These are phyloP conservation scores for Debaryomyces hansenii DNA, from an alignment of 805 yeast species.

Conservation along the genomic window DNA sequence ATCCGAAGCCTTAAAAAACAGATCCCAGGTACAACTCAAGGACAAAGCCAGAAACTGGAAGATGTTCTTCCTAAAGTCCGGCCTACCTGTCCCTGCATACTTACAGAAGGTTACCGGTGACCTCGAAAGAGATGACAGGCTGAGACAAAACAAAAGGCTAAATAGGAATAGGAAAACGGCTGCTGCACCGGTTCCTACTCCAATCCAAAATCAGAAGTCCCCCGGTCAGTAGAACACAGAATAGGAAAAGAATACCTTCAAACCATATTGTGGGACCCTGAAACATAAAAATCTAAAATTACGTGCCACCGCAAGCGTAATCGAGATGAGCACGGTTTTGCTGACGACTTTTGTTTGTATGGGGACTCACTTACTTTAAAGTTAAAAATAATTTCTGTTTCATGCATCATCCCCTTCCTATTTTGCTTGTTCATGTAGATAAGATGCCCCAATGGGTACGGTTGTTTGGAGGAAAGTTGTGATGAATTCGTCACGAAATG, in stretches of 20 bases:
- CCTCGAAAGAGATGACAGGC: conserved; percentile 53
- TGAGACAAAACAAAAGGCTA: conserved; percentile 28
- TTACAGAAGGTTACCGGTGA: conserved; percentile 87
- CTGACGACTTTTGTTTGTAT: too few relatives aligned
- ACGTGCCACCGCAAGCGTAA: neutral
- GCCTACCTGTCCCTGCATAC: conserved; percentile 76
- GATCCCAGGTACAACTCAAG: conserved; percentile 89
- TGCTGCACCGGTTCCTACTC: conserved; percentile 40
- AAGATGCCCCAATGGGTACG: too few relatives aligned
- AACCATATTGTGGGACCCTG: too few relatives aligned
- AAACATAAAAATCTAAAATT: neutral
- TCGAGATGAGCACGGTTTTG: neutral
- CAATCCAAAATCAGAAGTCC: conserved; percentile 5
- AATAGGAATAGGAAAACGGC: conserved; percentile 36
- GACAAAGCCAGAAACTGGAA: conserved; percentile 98
- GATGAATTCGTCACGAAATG: neutral
- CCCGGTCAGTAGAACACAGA: neutral
- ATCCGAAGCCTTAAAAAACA: conserved; percentile 78
- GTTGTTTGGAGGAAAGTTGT: too few relatives aligned
- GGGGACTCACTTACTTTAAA: too few relatives aligned
- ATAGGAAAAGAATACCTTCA: too few relatives aligned
- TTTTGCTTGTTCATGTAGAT: too few relatives aligned
- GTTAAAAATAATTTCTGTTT: too few relatives aligned
- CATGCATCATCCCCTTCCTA: too few relatives aligned
- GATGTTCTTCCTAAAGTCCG: conserved; percentile 75